phyloP scores from a whole-genome alignment of 352 stramenopile genomes.

The Lagenidium sp. region DNA sequence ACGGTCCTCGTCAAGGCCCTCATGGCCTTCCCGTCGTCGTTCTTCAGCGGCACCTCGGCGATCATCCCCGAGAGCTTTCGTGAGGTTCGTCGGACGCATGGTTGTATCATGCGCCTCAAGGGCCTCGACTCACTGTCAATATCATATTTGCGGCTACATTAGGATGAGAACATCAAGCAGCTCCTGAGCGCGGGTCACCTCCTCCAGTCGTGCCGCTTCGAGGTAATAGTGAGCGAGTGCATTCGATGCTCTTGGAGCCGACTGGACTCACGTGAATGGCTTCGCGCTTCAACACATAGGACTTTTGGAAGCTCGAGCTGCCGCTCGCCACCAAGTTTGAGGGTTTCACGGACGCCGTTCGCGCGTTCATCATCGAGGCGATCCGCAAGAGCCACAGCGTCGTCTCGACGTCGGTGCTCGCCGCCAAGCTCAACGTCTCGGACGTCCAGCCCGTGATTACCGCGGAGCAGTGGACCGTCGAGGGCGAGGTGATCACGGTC shows the following conservation, averaged over 20 bases:
- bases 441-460: slow-evolving; percentile 46
- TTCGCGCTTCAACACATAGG: slow-evolving; percentile 7
- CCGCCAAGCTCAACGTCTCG: slow-evolving; percentile 57
- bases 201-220: slow-evolving; percentile 73
- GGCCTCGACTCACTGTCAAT: too few species aligned
- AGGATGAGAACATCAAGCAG: slow-evolving; percentile 51
- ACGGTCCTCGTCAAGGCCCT: slow-evolving; percentile 69
- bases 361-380: slow-evolving; percentile 64
- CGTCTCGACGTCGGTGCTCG: slow-evolving; percentile 46
- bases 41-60: slow-evolving; percentile 66
- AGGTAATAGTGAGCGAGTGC: too few species aligned
- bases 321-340: slow-evolving; percentile 46
- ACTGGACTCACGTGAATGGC: too few species aligned
- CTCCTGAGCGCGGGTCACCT: slow-evolving; percentile 51
- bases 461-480: slow-evolving; percentile 62
- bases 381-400: slow-evolving; percentile 67
- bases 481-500: slow-evolving; percentile 44
- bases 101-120: too few species aligned
- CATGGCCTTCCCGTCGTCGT: slow-evolving; percentile 53
- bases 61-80: slow-evolving; percentile 61
- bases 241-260: too few species aligned
- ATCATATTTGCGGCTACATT: too few species aligned
- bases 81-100: slow-evolving; percentile 45
- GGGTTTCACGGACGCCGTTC: slow-evolving; percentile 65
- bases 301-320: slow-evolving; percentile 72